Evolutionary conservation across 2,329 filamentous ascomycete species (phyloP), one percentile per base, ranked within the genome.

Genomic region (Cordyceps tenuipes): DNA sequence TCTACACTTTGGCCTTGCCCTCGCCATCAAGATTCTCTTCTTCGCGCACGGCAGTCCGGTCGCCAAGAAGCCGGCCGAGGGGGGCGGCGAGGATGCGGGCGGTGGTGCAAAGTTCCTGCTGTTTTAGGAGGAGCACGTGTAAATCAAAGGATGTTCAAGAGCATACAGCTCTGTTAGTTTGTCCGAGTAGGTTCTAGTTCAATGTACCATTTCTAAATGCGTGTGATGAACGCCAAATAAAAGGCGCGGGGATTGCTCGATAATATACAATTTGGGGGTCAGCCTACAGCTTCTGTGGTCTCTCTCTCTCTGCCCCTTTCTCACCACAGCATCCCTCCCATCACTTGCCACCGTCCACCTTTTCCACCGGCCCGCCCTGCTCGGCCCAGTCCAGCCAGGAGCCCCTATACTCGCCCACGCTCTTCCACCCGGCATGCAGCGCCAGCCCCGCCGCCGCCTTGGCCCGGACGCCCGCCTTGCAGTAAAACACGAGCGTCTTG

Each of bases 1-100:
- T 34, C 79, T 97, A 63, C 94, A 99, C 76, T 87, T 91, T 31
- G 94, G 88, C n/a, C 79, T 99, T 65, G 85, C 93, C 1, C 84
- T 97, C 68, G 90, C 93, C 5, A 97, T 99, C 75, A 97, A 97
- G 81, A 87, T 97, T 62, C 77, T 97, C 31, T 97, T 97, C 82
- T 99, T 99, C 75, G 92, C 91, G 66, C 86, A 90, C 66, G 85
- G 82, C 53, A 91, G 88, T 73, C 55, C 73, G 6, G 72, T 73
- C 10, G 70, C 72, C 19, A 70, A 67, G 79, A 79, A 48, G 72
- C 73, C 39, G 72, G 76, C 62, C 74, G 58, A 53, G 41, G 58
- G 50, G 17, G 52, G 53, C 5, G 50, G 50, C 26, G 59, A 52
- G 21, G 48, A 46, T 50, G 49, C 61, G 53, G 59, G 62, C n/a